Evolutionary conservation across 345 rosid species (phyloP).

Genomic region (Salix udensis): DNA sequence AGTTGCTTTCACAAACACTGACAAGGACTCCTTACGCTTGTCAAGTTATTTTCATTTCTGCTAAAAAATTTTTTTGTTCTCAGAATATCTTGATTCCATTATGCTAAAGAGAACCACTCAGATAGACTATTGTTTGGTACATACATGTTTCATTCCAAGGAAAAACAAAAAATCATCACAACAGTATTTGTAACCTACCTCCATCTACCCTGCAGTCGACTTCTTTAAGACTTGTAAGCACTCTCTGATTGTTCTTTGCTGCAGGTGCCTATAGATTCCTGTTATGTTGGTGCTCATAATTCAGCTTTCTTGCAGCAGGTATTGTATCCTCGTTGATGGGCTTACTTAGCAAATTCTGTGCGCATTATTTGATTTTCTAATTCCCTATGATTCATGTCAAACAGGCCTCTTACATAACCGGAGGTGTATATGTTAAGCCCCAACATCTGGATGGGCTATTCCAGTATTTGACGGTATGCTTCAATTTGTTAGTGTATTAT

Average conservation of each 20-base stretch:
- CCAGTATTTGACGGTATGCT: conserved; percentile 70
- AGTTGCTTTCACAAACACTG: too few relatives aligned
- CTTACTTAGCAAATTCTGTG: conserved; percentile 4
- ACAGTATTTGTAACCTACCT: too few relatives aligned
- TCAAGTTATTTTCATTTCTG: too few relatives aligned
- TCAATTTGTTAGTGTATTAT: background rate
- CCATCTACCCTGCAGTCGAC: background rate
- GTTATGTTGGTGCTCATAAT: conserved; percentile 74
- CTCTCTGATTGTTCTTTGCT: conserved; percentile 15
- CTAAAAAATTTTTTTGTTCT: too few relatives aligned
- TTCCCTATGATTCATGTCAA: conserved; percentile 14
- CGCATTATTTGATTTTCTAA: conserved; percentile 6
- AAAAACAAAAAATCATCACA: background rate
- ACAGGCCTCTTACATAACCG: conserved; percentile 91
- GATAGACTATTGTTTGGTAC: background rate
- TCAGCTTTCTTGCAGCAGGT: conserved; percentile 98
- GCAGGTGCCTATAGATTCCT: conserved; percentile 91
- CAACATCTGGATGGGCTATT: conserved; percentile 84
- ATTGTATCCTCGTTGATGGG: conserved; percentile 6
- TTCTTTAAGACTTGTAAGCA: background rate
- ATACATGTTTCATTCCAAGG: background rate
- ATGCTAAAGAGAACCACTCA: background rate
- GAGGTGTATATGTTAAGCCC: conserved; percentile 86
- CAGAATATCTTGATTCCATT: too few relatives aligned
- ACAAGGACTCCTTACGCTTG: too few relatives aligned